These are phyloP conservation scores for Phytophthora tubulina DNA, from an alignment of 352 stramenopile species.

Conservation along the genomic window DNA sequence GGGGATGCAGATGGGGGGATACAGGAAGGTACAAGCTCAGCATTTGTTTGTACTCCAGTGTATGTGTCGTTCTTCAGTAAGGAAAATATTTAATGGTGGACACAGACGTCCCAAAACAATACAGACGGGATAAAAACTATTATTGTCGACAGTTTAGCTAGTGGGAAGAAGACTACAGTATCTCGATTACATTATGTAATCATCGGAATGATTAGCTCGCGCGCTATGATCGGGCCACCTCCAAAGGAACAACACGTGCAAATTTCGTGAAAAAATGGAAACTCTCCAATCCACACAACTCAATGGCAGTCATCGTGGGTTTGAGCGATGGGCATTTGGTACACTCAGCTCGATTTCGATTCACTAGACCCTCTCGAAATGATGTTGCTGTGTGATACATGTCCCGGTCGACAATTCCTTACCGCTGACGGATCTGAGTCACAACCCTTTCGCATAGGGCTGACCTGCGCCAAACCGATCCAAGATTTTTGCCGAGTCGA, in stretches of 20 bases:
- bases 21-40: background rate
- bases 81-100: background rate
- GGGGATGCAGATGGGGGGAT: background rate
- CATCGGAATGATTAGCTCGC: background rate
- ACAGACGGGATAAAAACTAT: background rate
- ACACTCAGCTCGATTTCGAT: too few relatives aligned
- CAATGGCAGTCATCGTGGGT: too few relatives aligned
- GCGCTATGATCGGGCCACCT: background rate
- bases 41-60: background rate
- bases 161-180: background rate
- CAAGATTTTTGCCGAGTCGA: background rate
- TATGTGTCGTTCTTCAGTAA: background rate
- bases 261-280: too few relatives aligned
- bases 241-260: too few relatives aligned
- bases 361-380: too few relatives aligned
- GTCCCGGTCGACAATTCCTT: too few relatives aligned
- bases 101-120: background rate
- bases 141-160: background rate
- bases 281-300: too few relatives aligned
- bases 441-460: slow-evolving; percentile 1
- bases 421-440: background rate
- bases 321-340: background rate
- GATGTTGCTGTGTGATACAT: too few relatives aligned
- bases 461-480: background rate
- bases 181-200: background rate